A percentile compares a stretch with the other conserved stretches of the same genome.
Evolutionary conservation across 176 grass and related monocot genomes (phyloP).

Genomic region (Panicum miliaceum): DNA sequence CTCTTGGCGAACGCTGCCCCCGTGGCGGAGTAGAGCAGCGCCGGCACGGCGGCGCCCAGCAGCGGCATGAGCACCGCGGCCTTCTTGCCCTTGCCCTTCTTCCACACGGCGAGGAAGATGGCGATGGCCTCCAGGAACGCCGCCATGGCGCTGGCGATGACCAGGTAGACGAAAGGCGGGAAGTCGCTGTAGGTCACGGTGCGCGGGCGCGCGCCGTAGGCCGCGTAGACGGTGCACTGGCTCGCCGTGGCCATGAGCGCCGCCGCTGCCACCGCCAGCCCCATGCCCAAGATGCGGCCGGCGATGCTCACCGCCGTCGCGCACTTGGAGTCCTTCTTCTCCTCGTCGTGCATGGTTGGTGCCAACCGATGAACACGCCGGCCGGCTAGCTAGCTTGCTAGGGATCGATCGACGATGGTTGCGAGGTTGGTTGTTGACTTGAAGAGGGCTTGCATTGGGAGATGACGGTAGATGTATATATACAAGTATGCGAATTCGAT

Average conservation of each 20-base stretch:
- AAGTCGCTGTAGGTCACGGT: constrained; percentile 52
- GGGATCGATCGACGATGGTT: neutral
- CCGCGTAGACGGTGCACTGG: constrained; percentile 43
- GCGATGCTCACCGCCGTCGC: constrained; percentile 6
- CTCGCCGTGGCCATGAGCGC: constrained; percentile 49
- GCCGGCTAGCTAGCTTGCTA: neutral
- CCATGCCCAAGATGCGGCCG: constrained; percentile 37
- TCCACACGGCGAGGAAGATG: constrained; percentile 49
- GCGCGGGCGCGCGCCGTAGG: constrained; percentile 14
- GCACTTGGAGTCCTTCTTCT: constrained; percentile 22
- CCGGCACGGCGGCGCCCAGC: constrained; percentile 36
- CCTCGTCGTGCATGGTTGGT: neutral
- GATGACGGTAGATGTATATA: neutral
- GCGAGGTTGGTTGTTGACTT: neutral
- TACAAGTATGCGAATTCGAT: neutral
- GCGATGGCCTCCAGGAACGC: constrained; percentile 42
- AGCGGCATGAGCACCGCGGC: constrained; percentile 30
- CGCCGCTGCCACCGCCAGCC: constrained; percentile 43
- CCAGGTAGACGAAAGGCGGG: constrained; percentile 33
- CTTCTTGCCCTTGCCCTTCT: constrained; percentile 26
- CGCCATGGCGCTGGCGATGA: neutral
- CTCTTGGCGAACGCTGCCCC: constrained; percentile 39
- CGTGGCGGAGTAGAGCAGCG: constrained; percentile 48
- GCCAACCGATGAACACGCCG: neutral
- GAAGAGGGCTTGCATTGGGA: neutral